phyloP scores from a whole-genome alignment of 1,139 yeast genomes.

The Chernovozyma aurita region DNA sequence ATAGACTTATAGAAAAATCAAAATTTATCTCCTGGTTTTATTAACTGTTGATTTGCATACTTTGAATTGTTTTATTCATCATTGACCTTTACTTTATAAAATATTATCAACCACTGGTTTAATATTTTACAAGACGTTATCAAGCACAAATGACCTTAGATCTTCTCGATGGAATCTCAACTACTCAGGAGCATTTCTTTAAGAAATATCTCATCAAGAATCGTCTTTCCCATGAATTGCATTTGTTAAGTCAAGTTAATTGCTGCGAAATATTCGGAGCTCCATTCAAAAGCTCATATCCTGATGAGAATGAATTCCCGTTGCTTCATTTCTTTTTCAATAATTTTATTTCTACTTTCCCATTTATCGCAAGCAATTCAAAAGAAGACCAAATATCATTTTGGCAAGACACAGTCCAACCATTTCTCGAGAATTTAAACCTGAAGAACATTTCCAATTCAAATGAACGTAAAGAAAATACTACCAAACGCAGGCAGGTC shows the following conservation, averaged over 20 bases:
- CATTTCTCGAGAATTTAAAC: slow-evolving; percentile 74
- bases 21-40: too few species aligned
- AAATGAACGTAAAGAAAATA: slow-evolving; percentile 65
- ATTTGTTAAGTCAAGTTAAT: slow-evolving; percentile 48
- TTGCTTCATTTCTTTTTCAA: slow-evolving; percentile 61
- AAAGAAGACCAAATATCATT: slow-evolving; percentile 50
- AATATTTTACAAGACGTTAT: too few species aligned
- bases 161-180: slow-evolving; percentile 14
- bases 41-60: too few species aligned
- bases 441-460: slow-evolving; percentile 61
- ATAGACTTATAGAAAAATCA: too few species aligned
- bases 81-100: too few species aligned
- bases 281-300: slow-evolving; percentile 48
- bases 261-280: slow-evolving; percentile 66
- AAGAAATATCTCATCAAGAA: slow-evolving; percentile 71
- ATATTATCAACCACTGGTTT: too few species aligned
- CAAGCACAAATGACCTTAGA: neutral
- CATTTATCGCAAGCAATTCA: slow-evolving; percentile 54
- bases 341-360: slow-evolving; percentile 63
- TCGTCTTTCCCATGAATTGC: slow-evolving; percentile 61
- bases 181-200: slow-evolving; percentile 75
- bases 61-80: too few species aligned
- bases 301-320: slow-evolving; percentile 45
- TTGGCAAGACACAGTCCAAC: slow-evolving; percentile 78
- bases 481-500: slow-evolving; percentile 67